Evolutionary conservation across 1,284 basidiomycete species (phyloP), one percentile per base, ranked within the genome.

Genomic region (Blastosporella zonata): DNA sequence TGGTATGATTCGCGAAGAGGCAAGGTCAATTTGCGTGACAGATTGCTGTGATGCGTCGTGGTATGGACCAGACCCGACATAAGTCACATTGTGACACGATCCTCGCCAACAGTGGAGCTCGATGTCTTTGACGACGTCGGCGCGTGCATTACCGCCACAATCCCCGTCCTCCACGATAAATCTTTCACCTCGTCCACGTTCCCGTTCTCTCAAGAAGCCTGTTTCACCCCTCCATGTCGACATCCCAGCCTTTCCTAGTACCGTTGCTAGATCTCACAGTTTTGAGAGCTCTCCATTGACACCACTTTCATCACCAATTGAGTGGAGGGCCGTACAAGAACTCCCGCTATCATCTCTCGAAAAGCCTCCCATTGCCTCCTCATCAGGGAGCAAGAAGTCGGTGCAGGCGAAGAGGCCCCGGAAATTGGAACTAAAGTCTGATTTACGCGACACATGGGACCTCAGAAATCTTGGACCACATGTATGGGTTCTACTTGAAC

Each of bases 401-500:
- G 17, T 17, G 25, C 29, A 25, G 9, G 43, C 39, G 2, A 18
- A 21, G 13, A 41, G 34, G 10, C 46, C 45, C 12, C 35, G 39
- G 12, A 46, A 46, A 28, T 10, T n/a, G n/a, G n/a, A n/a, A n/a
- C n/a, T 33, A 18, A 34, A 47, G 28, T 29, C 38, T 34, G 36
- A 12, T 28, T 21, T 22, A 47, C 15, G 18, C n/a, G 49, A 48
- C 13, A 20, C 39, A 36, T 59, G 50, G 62, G 55, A 54, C 21
- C 22, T 46, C 53, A 56, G 57, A 28, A 59, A 46, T 9, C 55
- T 71, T 23, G 72, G 67, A 41, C 58, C 59, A 49, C 62, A 64
- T 21, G 68, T 74, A 2, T 77, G 71, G 71, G 64, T 75, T 2
- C 63, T 71, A 1, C 53, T 77, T 38, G 64, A 73, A 43, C 56